Evolutionary conservation across 495 filamentous ascomycete genomes (phyloP), one percentile per base, ranked within the genome.

Genomic region (Penicillium robsamsonii): DNA sequence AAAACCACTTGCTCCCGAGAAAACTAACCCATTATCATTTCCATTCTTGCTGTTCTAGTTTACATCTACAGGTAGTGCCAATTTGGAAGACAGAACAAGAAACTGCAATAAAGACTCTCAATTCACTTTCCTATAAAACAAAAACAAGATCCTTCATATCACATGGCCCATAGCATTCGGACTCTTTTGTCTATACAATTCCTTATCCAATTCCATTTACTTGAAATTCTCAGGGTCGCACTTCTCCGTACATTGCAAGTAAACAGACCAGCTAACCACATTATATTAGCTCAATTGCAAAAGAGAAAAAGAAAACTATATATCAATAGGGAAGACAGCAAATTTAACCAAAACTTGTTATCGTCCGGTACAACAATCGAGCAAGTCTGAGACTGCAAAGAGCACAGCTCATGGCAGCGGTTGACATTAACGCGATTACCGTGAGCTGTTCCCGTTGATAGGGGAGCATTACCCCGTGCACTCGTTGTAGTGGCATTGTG

Each of bases 391-490:
- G 65, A 46, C 35, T 58, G 47, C 45, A 72, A 42, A 8, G 63
- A 67, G 33, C 70, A 72, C 42, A 69, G 13, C 43, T 67, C 64
- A n/a, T 60, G 46, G 46, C 70, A 70, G 30, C 59, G 59, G 42
- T 64, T 62, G 46, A 65, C 46, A 17, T 60, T 61, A 2, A 57
- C 46, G 10, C 57, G 52, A 31, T 58, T 56, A 22, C 47, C 42
- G 15, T 67, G 56, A 29, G 55, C 35, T 3, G 43, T 11, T 20
- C 59, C 62, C 1, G 56, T 68, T 0, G 62, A 38, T 35, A 68
- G 37, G 13, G 59, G 57, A 4, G 18, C 52, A 22, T 42, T 59
- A 7, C 22, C 43, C 4, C 24, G 31, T 17, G 59, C 62, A 10
- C 61, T 50, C 1, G 65, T 65, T 2, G 62, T 63, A 7, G 59